Evolutionary conservation across 352 stramenopile genomes (phyloP).

Genomic region (Phytopythium boreale): DNA sequence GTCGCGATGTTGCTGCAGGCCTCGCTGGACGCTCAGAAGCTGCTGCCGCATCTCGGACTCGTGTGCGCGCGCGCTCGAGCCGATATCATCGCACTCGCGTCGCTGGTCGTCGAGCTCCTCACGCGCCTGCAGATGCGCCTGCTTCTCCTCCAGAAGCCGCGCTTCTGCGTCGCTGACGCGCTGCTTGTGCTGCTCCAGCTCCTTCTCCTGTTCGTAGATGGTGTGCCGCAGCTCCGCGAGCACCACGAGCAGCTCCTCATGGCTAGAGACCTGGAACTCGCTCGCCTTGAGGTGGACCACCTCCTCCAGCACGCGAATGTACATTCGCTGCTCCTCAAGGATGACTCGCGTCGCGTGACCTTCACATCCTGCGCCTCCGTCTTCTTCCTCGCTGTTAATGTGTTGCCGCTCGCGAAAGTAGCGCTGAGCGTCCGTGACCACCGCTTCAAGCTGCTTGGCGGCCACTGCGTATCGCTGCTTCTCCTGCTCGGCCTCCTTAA

Average conservation of each 20-base stretch:
- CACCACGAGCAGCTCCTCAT: constrained; percentile 75
- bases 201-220: constrained; percentile 69
- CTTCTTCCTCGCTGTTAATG: constrained; percentile 5
- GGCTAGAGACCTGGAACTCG: constrained; percentile 61
- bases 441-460: constrained; percentile 34
- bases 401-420: constrained; percentile 27
- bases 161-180: constrained; percentile 9
- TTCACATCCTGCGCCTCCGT: not conserved
- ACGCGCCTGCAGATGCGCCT: constrained; percentile 16
- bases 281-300: constrained; percentile 66
- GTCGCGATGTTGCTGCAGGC: constrained; percentile 25
- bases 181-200: constrained; percentile 29
- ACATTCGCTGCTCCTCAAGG: constrained; percentile 46
- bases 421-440: constrained; percentile 31
- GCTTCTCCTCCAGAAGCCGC: constrained; percentile 25
- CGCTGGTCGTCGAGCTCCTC: constrained; percentile 12
- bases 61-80: not conserved
- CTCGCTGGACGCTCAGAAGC: constrained; percentile 9
- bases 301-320: constrained; percentile 79
- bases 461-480: constrained; percentile 34
- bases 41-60: constrained; percentile 5
- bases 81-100: not conserved
- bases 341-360: not conserved
- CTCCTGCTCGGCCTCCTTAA: constrained; percentile 42
- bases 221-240: constrained; percentile 75